Evolutionary conservation across 495 filamentous ascomycete species (phyloP), one percentile per base, ranked within the genome.

Genomic region (Platismatia glauca): DNA sequence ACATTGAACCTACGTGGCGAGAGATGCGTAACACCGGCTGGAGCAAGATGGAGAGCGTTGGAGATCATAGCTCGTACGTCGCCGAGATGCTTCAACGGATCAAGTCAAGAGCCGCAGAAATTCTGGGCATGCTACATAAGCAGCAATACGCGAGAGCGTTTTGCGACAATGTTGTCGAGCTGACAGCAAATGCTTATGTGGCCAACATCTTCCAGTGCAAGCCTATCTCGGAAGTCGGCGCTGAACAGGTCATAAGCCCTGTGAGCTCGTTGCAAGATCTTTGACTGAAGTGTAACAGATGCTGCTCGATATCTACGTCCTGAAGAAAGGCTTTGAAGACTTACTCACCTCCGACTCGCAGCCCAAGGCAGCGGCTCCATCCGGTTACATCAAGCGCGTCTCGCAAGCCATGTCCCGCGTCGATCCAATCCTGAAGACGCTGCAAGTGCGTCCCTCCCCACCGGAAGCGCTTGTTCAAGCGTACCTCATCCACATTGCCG

Each of bases 11-110:
- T 4, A 85, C 84, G 16, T 97, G 92, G 93, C 84, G 93, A 59
- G 95, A 97, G 77, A 97, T 98, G 94, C 88, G 89, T 62, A 95
- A 96, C 70, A 94, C 86, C 0, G 87, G 91, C n/a, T 98, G 94
- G 94, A 87, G 86, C 70, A 89, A 88, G 65, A 87, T 98, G 76
- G 95, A 97, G 66, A 86, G 79, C 62, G 95, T 96, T n/a, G 90
- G 89, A 60, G 94, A 97, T 70, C 93, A 97, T 68, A 96, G 91
- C 75, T 86, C 88, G 1, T 97, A 96, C 67, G 90, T 97, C 37
- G 81, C 81, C 35, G 89, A 95, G 69, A 78, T 97, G 8, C 72
- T 96, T 57, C 79, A 79, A 27, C 84, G 84, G 63, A 78, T 92
- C 52, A 90, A 92, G 64, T 74, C 75, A 12, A 85, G 83, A 59